Percentiles rank a stretch among this genome's conserved stretches.
Conservation (phyloP, 2,329 filamentous ascomycete species). For the Zymoseptoria passerinii region DNA sequence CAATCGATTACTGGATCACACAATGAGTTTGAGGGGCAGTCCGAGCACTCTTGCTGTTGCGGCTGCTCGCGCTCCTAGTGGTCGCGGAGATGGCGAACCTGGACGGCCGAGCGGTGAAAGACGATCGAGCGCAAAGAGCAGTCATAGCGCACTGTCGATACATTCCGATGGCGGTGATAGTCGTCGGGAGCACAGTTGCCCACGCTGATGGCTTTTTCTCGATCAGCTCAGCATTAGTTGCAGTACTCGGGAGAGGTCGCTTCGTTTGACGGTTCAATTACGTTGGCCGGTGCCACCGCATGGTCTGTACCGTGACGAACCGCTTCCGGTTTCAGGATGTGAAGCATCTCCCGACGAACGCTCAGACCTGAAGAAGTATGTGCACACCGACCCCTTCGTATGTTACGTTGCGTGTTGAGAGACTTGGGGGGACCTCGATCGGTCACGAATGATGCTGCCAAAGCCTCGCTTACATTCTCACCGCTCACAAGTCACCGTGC, state of each 20-base stretch:
- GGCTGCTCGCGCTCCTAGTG: slow-evolving; percentile 18
- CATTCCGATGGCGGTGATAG: not conserved
- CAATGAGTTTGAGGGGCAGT: slow-evolving; percentile 19
- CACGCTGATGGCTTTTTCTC: not conserved
- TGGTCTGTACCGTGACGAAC: not conserved
- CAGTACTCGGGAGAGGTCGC: not conserved
- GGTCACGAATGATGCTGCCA: not conserved
- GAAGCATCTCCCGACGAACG: not conserved
- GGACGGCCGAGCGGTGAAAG: not conserved
- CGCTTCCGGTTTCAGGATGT: not conserved
- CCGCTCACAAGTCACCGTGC: not conserved
- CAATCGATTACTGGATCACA: slow-evolving; percentile 16
- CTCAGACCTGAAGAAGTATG: not conserved
- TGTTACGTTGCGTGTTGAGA: not conserved
- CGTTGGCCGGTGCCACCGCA: not conserved
- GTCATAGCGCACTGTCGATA: not conserved
- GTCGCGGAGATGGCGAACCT: not conserved
- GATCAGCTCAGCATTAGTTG: not conserved
- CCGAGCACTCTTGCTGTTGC: not conserved
- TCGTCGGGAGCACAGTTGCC: slow-evolving; percentile 4
- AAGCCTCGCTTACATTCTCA: not conserved
- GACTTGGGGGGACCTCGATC: not conserved
- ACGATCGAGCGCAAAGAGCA: slow-evolving; percentile 1
- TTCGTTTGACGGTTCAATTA: not conserved
- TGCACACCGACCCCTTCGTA: not conserved